These are phyloP conservation scores for Leucoagaricus sp. DNA, from an alignment of 1,284 basidiomycete species.

Conservation along the genomic window DNA sequence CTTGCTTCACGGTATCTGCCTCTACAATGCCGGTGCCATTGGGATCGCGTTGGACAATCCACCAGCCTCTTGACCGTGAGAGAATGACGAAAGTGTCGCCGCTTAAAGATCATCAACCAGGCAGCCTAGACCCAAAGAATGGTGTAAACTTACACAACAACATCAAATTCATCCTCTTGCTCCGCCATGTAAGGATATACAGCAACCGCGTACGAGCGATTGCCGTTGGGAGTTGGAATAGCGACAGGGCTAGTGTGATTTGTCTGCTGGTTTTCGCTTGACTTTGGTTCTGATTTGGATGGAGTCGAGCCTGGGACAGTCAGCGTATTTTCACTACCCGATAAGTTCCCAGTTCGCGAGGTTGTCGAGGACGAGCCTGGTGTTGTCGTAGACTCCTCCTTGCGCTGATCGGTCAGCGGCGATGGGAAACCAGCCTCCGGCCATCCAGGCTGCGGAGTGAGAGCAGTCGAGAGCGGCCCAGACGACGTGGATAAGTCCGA, in stretches of 20 bases:
- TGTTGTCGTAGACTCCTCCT: constrained; percentile 34
- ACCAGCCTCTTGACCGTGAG: constrained; percentile 96
- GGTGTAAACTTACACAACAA: constrained; percentile 76
- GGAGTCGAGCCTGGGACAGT: constrained; percentile 14
- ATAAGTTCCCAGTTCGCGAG: constrained; percentile 25
- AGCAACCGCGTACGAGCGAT: constrained; percentile 86
- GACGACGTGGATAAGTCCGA: constrained; percentile 48
- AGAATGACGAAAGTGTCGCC: constrained; percentile 93
- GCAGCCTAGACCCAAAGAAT: constrained; percentile 18
- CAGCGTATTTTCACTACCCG: constrained; percentile 27
- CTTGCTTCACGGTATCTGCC: constrained; percentile 73
- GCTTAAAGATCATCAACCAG: constrained; percentile 36
- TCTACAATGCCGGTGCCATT: constrained; percentile 82
- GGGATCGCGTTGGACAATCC: constrained; percentile 96
- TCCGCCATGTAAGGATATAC: constrained; percentile 97
- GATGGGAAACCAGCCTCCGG: constrained; percentile 67
- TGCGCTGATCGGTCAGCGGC: constrained; percentile 47
- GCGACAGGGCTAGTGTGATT: constrained; percentile 43
- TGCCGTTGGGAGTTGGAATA: constrained; percentile 45
- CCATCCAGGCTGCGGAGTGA: constrained; percentile 68
- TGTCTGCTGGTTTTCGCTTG: constrained; percentile 21
- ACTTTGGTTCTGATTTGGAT: constrained; percentile 14
- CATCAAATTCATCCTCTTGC: constrained; percentile 97
- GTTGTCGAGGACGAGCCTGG: constrained; percentile 31
- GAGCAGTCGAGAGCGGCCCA: constrained; percentile 47